phyloP scores from a whole-genome alignment of 164 flowering plant species.

The Brasenia schreberi region DNA sequence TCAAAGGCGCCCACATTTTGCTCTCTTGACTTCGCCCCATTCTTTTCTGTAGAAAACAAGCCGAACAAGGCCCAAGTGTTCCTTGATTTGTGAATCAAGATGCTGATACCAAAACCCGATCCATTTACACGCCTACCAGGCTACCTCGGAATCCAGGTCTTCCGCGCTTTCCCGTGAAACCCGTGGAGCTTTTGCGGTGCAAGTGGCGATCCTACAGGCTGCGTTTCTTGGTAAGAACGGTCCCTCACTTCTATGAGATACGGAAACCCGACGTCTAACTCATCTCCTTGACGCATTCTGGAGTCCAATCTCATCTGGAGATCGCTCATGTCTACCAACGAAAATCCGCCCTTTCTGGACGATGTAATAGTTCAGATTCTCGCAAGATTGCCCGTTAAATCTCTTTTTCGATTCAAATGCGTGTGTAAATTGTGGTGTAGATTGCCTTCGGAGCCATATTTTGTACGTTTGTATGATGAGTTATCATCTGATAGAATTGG shows the following conservation, averaged over 20 bases:
- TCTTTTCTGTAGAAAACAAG: too few species aligned
- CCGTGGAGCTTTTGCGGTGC: too few species aligned
- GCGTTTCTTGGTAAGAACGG: too few species aligned
- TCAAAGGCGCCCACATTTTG: too few species aligned
- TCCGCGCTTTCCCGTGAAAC: too few species aligned
- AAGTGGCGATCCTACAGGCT: too few species aligned
- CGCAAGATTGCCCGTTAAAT: slow-evolving; percentile 62
- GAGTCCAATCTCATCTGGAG: background rate
- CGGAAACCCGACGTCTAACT: background rate
- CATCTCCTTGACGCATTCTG: background rate
- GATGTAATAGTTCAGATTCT: slow-evolving; percentile 66
- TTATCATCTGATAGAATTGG: slow-evolving; percentile 38
- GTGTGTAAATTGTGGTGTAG: slow-evolving; percentile 62
- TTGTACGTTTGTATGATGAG: slow-evolving; percentile 42
- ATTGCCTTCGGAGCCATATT: slow-evolving; percentile 43
- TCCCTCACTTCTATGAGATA: background rate
- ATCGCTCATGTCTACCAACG: background rate
- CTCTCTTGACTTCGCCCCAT: too few species aligned
- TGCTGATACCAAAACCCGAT: too few species aligned
- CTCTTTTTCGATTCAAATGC: slow-evolving; percentile 44
- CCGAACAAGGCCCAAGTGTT: too few species aligned
- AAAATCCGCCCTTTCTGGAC: slow-evolving; percentile 48
- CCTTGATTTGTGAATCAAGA: too few species aligned
- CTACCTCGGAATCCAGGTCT: too few species aligned
- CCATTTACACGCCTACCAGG: too few species aligned